phyloP scores from a whole-genome alignment of 2,329 filamentous ascomycete genomes.

The Colletotrichum sp. region DNA sequence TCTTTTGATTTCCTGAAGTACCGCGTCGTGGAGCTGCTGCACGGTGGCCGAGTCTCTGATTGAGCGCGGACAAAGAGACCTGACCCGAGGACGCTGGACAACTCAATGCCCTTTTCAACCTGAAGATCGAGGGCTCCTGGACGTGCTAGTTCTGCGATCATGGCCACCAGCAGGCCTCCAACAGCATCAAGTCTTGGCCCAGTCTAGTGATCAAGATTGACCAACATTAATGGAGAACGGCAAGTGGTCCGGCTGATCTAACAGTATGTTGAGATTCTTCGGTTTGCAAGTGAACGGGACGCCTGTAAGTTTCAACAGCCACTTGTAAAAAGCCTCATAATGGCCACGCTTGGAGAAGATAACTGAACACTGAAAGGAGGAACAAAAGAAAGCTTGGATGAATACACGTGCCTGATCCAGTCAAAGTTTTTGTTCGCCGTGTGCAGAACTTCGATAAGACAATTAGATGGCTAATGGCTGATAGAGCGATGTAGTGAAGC shows the following conservation, averaged over 20 bases:
- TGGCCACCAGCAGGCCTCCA: background rate
- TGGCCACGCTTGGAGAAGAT: background rate
- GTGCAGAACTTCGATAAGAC: background rate
- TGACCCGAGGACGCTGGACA: background rate
- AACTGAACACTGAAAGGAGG: background rate
- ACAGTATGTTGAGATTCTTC: accelerated
- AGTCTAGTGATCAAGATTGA: background rate
- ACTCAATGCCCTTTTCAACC: background rate
- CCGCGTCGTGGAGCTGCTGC: background rate
- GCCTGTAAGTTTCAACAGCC: background rate
- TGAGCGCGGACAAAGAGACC: background rate
- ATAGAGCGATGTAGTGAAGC: background rate
- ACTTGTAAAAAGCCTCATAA: background rate
- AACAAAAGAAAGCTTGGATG: background rate
- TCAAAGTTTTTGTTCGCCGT: background rate
- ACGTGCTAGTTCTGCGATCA: background rate
- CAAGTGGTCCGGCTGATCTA: accelerated
- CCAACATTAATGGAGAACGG: background rate
- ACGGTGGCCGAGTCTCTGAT: background rate
- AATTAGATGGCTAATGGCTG: background rate
- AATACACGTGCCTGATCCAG: background rate
- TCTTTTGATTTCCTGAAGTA: background rate
- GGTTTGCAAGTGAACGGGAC: background rate
- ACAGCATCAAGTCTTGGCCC: background rate
- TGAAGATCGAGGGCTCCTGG: background rate